Percentiles rank a stretch among this genome's conserved stretches.
Evolutionary conservation across 495 filamentous ascomycete species (phyloP).

Genomic region (Tuber melanosporum): DNA sequence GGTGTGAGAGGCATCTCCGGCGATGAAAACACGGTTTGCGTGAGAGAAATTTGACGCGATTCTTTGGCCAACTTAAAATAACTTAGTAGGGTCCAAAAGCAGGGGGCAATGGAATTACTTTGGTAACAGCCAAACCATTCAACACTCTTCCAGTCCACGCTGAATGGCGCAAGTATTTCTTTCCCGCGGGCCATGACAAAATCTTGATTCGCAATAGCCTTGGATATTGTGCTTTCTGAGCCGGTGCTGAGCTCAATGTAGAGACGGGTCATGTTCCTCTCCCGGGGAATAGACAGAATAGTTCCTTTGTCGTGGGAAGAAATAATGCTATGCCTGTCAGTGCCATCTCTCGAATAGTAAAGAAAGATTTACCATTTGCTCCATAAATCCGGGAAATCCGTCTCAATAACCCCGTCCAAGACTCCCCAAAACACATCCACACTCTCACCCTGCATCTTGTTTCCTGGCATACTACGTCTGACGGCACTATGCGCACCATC

Average conservation of each 20-base stretch:
- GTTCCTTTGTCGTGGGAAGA: slow-evolving; percentile 61
- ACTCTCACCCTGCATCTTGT: slow-evolving; percentile 57
- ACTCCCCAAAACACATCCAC: slow-evolving; percentile 69
- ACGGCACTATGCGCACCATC: slow-evolving; percentile 57
- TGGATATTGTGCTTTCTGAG: slow-evolving; percentile 56
- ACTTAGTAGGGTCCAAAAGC: slow-evolving; percentile 22
- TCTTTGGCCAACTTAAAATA: slow-evolving; percentile 55
- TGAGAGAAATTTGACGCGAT: slow-evolving; percentile 62
- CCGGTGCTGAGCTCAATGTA: slow-evolving; percentile 70
- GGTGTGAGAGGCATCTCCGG: slow-evolving; percentile 77
- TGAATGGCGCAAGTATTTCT: slow-evolving; percentile 61
- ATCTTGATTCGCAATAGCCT: slow-evolving; percentile 58
- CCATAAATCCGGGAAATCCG: slow-evolving; percentile 72
- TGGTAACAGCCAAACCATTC: slow-evolving; percentile 66
- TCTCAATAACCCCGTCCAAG: slow-evolving; percentile 68
- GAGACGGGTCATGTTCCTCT: slow-evolving; percentile 65
- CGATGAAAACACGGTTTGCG: slow-evolving; percentile 64
- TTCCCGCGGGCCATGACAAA: slow-evolving; percentile 62
- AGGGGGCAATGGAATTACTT: slow-evolving; percentile 31
- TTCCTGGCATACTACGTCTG: slow-evolving; percentile 55
- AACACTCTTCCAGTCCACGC: slow-evolving; percentile 61
- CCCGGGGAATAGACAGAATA: slow-evolving; percentile 69
- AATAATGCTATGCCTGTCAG: slow-evolving; percentile 45
- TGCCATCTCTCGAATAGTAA: not conserved
- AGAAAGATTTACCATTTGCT: slow-evolving; percentile 50